Base-by-base conservation (phyloP, 768 basidiomycete genomes). In the Agaricus blazei region DNA sequence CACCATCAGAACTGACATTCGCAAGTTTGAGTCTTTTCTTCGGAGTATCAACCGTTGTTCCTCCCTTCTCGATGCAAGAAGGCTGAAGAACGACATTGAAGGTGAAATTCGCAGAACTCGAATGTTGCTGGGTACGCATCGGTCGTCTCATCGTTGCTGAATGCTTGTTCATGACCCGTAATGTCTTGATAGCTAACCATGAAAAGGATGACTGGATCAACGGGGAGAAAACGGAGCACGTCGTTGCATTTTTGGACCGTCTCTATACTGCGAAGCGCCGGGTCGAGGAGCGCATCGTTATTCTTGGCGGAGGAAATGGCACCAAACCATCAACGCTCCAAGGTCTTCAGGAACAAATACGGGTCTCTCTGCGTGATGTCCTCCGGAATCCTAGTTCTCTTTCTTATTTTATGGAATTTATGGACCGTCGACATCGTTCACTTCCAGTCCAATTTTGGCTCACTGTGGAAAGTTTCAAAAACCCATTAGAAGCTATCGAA, bases 391-490 rank as follows among this genome's bases (percentile, higher is more conserved):
- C 96, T 0, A 88, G 85, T 37, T 93, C 93, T 0, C 79, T 98
- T 2, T 93, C 91, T 2, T 96, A 97, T 67, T 91, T 96, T 72
- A 94, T 98, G 87, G 97, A 99, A 72, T 97, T 92, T 63, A 95
- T 98, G 92, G 97, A 98, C 62, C 82, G 97, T 12, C 82, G 89
- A 7, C 79, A 84, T 57, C 83, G 88, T 29, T 90, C 94, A 11
- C 65, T 91, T 11, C 82, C 93, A 9, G 92, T 97, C 3, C 96
- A 98, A 60, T 99, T 98, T 70, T 98, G 96, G 96, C 75, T 98
- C 1, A 93, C 93, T 0, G 91, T 98, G 2, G 94, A 99, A 71
- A 93, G 92, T 56, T 96, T 98, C 79, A 98, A 98, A 72, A 93
- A 96, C 61, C 97, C 97, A 0, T 71, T 99, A 27, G 95, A 97